Base-by-base conservation (phyloP, 2,329 filamentous ascomycete genomes). In the Ophiosphaerella narmari region DNA sequence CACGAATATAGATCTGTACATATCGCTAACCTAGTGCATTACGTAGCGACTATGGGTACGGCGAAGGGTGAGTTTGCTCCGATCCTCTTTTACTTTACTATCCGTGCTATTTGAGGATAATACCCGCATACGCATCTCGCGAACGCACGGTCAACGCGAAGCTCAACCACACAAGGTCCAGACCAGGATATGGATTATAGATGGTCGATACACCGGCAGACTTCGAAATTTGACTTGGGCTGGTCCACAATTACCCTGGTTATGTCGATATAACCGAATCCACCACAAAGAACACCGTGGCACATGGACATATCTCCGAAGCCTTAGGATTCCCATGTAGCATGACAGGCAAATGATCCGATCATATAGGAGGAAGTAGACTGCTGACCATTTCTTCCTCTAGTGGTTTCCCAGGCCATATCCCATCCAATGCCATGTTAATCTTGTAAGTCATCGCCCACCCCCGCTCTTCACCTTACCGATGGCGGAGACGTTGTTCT, bases 371-470 rank as follows among this genome's bases (percentile, higher is more conserved):
- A 31, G 36, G n/a, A 39, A 11, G 35, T 37, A 44, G 40, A 41
- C 34, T 35, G 60, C 68, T 71, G 49, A 70, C 60, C 14, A 43
- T 31, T 39, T 14, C 26, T 38, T 46, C 41, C 31, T 36, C 40
- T 51, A 91, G 89, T 63, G 91, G 90, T 48, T 94, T 92, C 78
- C 85, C 88, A 31, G 86, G 85, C 49, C 79, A 86, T 66, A 95
- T 96, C 57, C 91, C 91, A 54, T 75, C 86, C 34, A 84, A 87
- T 65, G 78, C 90, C n/a, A 85, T 81, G 59, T 81, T 96, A 55
- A 82, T 95, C 78, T 95, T 95, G 90, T 94, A 82, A 81, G 89
- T 84, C 21, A 21, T 21, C 18, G 18, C 32, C 48, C 41, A 57
- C 8, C 16, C 31, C 39, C 31, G 23, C 23, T 34, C 9, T 42